A percentile compares a stretch with the other conserved stretches of the same genome.
phyloP scores from a whole-genome alignment of 768 basidiomycete species.

The Rossbeevera mucosa region DNA sequence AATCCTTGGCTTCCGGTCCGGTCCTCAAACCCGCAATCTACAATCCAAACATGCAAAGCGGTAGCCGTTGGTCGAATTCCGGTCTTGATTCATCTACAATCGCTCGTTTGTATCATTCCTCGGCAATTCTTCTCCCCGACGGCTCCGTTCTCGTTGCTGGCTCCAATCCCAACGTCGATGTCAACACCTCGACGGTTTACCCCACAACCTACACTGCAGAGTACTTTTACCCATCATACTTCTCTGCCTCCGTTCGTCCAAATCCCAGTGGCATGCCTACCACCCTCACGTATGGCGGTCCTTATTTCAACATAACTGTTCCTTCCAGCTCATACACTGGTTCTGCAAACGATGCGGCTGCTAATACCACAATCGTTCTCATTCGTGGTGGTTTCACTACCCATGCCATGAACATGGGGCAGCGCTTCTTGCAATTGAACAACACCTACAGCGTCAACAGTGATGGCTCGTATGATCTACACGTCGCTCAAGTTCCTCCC shows the following conservation, averaged over 20 bases:
- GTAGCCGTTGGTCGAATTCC: conserved; percentile 69
- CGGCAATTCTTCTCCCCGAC: conserved; percentile 82
- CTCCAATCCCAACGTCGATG: conserved; percentile 91
- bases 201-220: conserved; percentile 82
- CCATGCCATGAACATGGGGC: conserved; percentile 88
- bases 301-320: conserved; percentile 71
- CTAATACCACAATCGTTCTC: conserved; percentile 73
- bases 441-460: conserved; percentile 78
- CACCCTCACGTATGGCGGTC: conserved; percentile 79
- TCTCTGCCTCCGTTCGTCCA: conserved; percentile 64
- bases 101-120: conserved; percentile 88
- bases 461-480: conserved; percentile 72
- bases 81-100: conserved; percentile 62
- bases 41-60: conserved; percentile 67
- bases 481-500: conserved; percentile 79
- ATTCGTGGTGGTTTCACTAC: conserved; percentile 83
- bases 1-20: conserved; percentile 78
- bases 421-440: conserved; percentile 79
- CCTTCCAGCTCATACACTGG: conserved; percentile 63
- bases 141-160: conserved; percentile 86
- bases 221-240: conserved; percentile 91
- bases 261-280: conserved; percentile 65
- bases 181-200: conserved; percentile 58
- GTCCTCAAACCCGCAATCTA: conserved; percentile 76
- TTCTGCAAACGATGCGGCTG: conserved; percentile 61